Conservation (phyloP, 805 yeast species). For the Candida oleophila region DNA sequence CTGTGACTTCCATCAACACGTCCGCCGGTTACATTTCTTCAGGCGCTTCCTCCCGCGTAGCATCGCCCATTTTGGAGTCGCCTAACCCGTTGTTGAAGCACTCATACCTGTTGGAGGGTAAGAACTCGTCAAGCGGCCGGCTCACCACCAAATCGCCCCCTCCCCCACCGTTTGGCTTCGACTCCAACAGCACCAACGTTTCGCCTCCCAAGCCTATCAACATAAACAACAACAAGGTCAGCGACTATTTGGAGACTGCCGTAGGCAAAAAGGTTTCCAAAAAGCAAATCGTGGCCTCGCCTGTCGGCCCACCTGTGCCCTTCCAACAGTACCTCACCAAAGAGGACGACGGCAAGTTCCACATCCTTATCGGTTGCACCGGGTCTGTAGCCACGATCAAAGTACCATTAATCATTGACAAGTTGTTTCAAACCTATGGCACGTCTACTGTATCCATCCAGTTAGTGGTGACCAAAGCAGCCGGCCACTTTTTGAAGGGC, state of each 20-base stretch:
- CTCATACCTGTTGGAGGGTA: background rate
- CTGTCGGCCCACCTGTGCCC: constrained; percentile 67
- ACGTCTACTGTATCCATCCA: constrained; percentile 72
- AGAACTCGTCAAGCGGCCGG: background rate
- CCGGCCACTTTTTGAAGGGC: constrained; percentile 67
- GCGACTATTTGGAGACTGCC: constrained; percentile 1
- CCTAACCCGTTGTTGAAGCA: constrained; percentile 3
- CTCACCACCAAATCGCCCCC: constrained; percentile 2
- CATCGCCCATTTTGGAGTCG: constrained; percentile 1
- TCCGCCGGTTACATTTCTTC: background rate
- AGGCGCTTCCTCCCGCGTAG: constrained; percentile 3
- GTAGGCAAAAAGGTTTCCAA: constrained; percentile 33
- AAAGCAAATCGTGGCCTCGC: constrained; percentile 56
- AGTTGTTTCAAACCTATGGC: constrained; percentile 77
- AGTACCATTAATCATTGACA: constrained; percentile 84
- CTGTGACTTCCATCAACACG: background rate
- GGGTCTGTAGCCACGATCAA: constrained; percentile 97
- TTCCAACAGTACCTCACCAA: constrained; percentile 70
- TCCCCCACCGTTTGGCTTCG: constrained; percentile 14
- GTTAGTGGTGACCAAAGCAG: constrained; percentile 79
- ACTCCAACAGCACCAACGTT: constrained; percentile 16
- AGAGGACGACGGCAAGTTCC: constrained; percentile 81
- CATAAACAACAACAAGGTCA: constrained; percentile 8
- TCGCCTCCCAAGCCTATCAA: constrained; percentile 22
- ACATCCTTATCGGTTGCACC: constrained; percentile 86